These are phyloP conservation scores for Cercospora zeae-maydis DNA, from an alignment of 2,329 filamentous ascomycete species.

Conservation along the genomic window DNA sequence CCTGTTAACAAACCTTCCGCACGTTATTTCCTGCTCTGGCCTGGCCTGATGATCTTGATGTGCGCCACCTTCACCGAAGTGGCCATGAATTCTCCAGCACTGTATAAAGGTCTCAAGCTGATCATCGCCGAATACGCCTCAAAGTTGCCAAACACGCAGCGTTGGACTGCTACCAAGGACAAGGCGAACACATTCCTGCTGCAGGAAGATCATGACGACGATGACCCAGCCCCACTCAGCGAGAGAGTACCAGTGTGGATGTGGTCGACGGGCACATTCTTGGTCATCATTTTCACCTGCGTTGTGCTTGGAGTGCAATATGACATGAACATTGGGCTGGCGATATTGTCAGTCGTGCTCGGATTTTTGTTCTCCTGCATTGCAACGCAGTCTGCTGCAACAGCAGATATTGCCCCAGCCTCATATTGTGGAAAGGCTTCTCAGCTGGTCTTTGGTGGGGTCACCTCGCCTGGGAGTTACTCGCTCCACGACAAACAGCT, in stretches of 20 bases:
- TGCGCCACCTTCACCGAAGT: conserved; percentile 41
- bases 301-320: conserved; percentile 52
- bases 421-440: conserved; percentile 62
- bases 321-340: conserved; percentile 54
- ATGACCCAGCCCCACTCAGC: conserved; percentile 49
- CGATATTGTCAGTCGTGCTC: conserved; percentile 53
- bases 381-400: conserved; percentile 53
- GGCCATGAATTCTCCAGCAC: conserved; percentile 11
- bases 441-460: conserved; percentile 62
- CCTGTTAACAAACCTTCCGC: conserved; percentile 39
- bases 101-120: conserved; percentile 14
- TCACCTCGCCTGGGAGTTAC: conserved; percentile 53
- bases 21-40: conserved; percentile 50
- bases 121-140: conserved; percentile 5
- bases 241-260: conserved; percentile 50
- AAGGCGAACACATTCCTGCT: conserved; percentile 12
- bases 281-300: conserved; percentile 39
- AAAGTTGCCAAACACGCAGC: conserved; percentile 3
- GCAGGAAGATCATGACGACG: conserved; percentile 29
- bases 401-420: conserved; percentile 52
- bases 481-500: conserved; percentile 52
- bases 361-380: conserved; percentile 52
- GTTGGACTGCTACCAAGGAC: conserved; percentile 5
- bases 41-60: conserved; percentile 46
- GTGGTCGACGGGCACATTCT: conserved; percentile 47